These are phyloP conservation scores for Penicillium sp. DNA, from an alignment of 2,329 filamentous ascomycete species.

Conservation along the genomic window DNA sequence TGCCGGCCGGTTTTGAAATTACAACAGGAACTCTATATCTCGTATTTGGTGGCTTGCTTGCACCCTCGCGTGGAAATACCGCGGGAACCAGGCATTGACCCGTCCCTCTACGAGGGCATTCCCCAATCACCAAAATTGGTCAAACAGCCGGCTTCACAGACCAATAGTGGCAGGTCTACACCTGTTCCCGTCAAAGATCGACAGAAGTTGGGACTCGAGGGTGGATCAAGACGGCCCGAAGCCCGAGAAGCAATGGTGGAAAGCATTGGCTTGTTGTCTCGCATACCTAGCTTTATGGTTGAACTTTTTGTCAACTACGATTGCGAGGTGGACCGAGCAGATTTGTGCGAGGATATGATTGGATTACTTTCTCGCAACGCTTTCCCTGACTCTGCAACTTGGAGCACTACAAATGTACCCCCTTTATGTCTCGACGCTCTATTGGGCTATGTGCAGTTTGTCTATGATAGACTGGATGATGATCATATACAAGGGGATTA, in stretches of 20 bases:
- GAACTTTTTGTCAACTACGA: slow-evolving; percentile 98
- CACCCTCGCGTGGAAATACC: slow-evolving; percentile 95
- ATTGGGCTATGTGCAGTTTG: slow-evolving; percentile 85
- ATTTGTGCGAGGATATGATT: slow-evolving; percentile 93
- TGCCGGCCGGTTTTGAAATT: slow-evolving; percentile 88
- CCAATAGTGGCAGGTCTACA: slow-evolving; percentile 77
- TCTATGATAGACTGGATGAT: slow-evolving; percentile 80
- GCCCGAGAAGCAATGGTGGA: slow-evolving; percentile 98
- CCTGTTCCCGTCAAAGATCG: slow-evolving; percentile 90
- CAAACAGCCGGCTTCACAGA: slow-evolving; percentile 73
- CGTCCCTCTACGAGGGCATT: slow-evolving; percentile 86
- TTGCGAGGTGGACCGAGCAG: slow-evolving; percentile 85
- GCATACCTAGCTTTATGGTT: slow-evolving; percentile 91
- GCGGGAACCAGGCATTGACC: slow-evolving; percentile 83
- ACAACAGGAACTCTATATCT: slow-evolving; percentile 93
- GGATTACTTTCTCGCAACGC: slow-evolving; percentile 90
- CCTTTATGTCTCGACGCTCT: slow-evolving; percentile 91
- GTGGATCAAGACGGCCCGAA: slow-evolving; percentile 87
- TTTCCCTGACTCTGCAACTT: slow-evolving; percentile 93
- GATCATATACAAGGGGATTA: slow-evolving; percentile 63
- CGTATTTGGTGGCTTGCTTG: slow-evolving; percentile 89
- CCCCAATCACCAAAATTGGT: slow-evolving; percentile 86
- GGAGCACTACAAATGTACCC: slow-evolving; percentile 98
- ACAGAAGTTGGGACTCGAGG: slow-evolving; percentile 88
- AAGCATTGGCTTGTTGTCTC: slow-evolving; percentile 83